Percentiles rank a stretch among this genome's conserved stretches.
Conservation (phyloP, 129 eudicot genomes). For the Pittosporum tobira region DNA sequence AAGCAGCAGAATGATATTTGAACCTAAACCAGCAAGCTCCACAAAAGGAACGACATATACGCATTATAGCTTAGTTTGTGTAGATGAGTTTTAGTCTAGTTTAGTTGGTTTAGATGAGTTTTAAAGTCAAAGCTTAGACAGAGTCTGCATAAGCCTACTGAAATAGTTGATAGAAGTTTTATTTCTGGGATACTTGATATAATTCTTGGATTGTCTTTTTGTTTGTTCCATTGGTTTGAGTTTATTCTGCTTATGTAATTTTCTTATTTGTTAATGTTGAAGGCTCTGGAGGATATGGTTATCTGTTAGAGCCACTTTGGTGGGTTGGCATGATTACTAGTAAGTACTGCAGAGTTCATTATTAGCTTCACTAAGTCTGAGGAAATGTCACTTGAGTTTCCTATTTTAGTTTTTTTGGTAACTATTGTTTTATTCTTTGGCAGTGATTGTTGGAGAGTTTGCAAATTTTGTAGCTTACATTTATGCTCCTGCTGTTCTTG, state of each 20-base stretch:
- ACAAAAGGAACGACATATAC: too few species aligned
- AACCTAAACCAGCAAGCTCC: too few species aligned
- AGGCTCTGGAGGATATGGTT: conserved; percentile 96
- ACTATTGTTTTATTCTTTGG: background rate
- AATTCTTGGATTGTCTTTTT: background rate
- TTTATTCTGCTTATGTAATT: too few species aligned
- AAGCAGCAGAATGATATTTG: too few species aligned
- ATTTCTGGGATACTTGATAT: background rate
- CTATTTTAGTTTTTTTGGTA: too few species aligned
- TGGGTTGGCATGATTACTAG: conserved; percentile 95
- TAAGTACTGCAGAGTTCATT: conserved; percentile 29
- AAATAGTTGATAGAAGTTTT: too few species aligned
- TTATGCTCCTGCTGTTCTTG: conserved; percentile 91
- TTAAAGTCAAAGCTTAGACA: too few species aligned
- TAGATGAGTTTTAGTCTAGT: too few species aligned
- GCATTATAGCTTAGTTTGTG: too few species aligned
- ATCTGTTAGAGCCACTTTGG: conserved; percentile 80
- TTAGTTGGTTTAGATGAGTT: too few species aligned
- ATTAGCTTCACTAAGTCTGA: background rate
- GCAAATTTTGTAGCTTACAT: conserved; percentile 90
- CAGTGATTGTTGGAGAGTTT: conserved; percentile 90
- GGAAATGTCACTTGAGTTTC: background rate
- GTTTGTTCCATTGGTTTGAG: too few species aligned
- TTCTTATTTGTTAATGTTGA: conserved; percentile 7
- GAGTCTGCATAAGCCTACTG: too few species aligned